Percentiles rank a stretch among this genome's conserved stretches.
Evolutionary conservation across 129 eudicot genomes (phyloP).

Genomic region (Dittrichia graveolens): DNA sequence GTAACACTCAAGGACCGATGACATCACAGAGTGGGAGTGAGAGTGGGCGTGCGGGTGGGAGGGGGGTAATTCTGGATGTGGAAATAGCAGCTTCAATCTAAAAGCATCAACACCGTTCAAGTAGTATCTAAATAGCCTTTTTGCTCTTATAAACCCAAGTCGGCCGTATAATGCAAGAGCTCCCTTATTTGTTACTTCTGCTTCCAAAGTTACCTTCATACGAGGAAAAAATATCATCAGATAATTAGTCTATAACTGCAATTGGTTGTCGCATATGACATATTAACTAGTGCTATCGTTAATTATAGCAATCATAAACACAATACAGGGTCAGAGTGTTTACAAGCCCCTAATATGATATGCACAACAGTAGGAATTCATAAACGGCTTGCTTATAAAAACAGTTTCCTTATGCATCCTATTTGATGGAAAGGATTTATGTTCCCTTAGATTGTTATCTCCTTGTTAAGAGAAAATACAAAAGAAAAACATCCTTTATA

Average conservation of each 20-base stretch:
- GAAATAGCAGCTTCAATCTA: slow-evolving; percentile 78
- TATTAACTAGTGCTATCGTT: background rate
- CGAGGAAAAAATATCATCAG: slow-evolving; percentile 12
- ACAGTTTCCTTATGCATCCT: background rate
- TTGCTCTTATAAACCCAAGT: slow-evolving; percentile 89
- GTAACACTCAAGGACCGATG: slow-evolving; percentile 35
- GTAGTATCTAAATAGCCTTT: slow-evolving; percentile 85
- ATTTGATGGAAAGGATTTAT: background rate
- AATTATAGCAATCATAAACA: background rate
- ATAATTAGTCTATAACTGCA: background rate
- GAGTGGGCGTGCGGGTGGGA: slow-evolving; percentile 4
- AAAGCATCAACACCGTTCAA: slow-evolving; percentile 98
- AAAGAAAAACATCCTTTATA: background rate
- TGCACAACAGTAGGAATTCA: background rate
- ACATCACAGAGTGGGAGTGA: slow-evolving; percentile 34
- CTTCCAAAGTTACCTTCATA: slow-evolving; percentile 86
- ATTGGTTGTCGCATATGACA: background rate
- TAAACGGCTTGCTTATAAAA: background rate
- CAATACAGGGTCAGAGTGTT: background rate
- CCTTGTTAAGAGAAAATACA: background rate
- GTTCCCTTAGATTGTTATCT: background rate
- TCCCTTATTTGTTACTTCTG: slow-evolving; percentile 96
- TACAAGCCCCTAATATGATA: background rate
- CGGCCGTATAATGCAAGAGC: slow-evolving; percentile 92
- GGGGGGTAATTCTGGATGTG: slow-evolving; percentile 55